A percentile compares a stretch with the other conserved stretches of the same genome.
phyloP scores from a whole-genome alignment of 2,329 filamentous ascomycete genomes.

The Beauveria medogensis region DNA sequence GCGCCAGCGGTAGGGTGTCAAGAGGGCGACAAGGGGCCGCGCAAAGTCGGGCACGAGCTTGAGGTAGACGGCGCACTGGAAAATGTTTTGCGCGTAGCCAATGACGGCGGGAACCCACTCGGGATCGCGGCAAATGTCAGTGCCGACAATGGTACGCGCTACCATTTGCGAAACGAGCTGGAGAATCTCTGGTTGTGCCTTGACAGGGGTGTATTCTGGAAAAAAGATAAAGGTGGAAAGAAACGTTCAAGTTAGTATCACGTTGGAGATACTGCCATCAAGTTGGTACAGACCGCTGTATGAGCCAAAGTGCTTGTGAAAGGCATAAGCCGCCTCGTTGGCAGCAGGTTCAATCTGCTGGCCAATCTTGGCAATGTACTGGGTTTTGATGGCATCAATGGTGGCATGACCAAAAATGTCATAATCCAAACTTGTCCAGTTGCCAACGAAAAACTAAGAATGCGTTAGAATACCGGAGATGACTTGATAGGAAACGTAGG shows the following conservation, averaged over 20 bases:
- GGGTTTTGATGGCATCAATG: background rate
- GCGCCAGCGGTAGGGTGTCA: background rate
- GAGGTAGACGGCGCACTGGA: background rate
- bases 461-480: background rate
- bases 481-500: too few relatives aligned
- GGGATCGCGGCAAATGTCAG: background rate
- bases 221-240: background rate
- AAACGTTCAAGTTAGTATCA: background rate
- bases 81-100: background rate
- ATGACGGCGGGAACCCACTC: background rate
- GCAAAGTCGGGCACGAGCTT: background rate
- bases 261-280: background rate
- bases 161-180: background rate
- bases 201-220: background rate
- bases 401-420: background rate
- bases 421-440: background rate
- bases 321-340: background rate
- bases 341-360: background rate
- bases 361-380: background rate
- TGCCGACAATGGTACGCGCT: background rate
- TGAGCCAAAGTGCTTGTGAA: background rate
- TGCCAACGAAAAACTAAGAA: background rate
- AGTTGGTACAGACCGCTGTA: background rate
- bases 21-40: background rate
- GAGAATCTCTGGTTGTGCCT: background rate